Base-by-base conservation (phyloP, 2,329 filamentous ascomycete genomes). In the Purpureocillium takamizusanense region DNA sequence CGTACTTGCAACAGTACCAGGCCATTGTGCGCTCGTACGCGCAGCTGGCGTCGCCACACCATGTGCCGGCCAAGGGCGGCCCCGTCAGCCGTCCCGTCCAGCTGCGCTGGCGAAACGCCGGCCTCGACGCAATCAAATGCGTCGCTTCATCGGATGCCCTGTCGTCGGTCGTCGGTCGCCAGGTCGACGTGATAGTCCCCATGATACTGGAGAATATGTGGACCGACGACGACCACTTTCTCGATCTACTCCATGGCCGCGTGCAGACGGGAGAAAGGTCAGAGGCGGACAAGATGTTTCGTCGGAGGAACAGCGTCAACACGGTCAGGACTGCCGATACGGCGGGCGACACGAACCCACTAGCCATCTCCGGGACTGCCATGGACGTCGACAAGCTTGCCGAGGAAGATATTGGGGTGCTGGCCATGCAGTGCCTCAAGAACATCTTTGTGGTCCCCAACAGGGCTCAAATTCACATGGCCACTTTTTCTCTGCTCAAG, bases 361-460 rank as follows among this genome's bases (percentile, higher is more conserved):
- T 84, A 32, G 83, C 85, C 17, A 75, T 87, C n/a, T 77, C 83
- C 1, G 86, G 83, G 39, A 87, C 86, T 0, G 84, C 86, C 1
- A 82, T 82, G 17, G 90, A 95, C 54, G 87, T 87, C 18, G 92
- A 97, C 61, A 86, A 83, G 57, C 67, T 92, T 43, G 89, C 87
- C 2, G 89, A 97, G 60, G 82, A 95, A 63, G 85, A 94, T 53
- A 87, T 88, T 13, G 85, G 85, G 21, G 70, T 94, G 7, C 67
- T 94, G 45, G 90, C 92, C 4, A 70, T 95, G 50, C 82, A 88
- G 51, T 94, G 88, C 54, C 66, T 98, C 39, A 86, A 90, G 61
- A 81, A 83, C 50, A 85, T 95, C 34, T 95, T 94, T 51, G 71
- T 84, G 23, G 78, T 81, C 8, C 87, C 88, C 45, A 94, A 88